Base-by-base conservation (phyloP, 2,329 filamentous ascomycete species). In the Chaetomiaceae sp. region DNA sequence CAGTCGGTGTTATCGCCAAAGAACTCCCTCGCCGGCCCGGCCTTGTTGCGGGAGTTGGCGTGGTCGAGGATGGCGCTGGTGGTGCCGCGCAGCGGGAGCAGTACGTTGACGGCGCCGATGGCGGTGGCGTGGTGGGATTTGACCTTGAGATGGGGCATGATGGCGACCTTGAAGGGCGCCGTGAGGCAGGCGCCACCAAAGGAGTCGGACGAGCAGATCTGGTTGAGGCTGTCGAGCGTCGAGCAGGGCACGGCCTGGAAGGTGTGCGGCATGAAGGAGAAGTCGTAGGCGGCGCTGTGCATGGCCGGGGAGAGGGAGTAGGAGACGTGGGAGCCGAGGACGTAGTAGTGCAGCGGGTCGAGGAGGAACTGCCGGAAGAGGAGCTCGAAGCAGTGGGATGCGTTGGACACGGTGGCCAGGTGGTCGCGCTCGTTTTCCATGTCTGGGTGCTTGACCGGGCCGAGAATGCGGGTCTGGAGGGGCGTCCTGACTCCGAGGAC, bases 281-380 rank as follows among this genome's bases (percentile, higher is more conserved):
- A 77, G 46, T 77, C 73, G 64, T 85, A 89, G 10, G 85, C 86
- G 10, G 84, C 80, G 54, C 80, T 82, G 64, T 89, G 84, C 82
- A 89, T 89, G 9, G 82, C 81, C 0, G 86, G 86, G 0, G 85
- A 87, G 44, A 88, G 74, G 55, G 83, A 88, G 69, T 86, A 87
- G 41, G 79, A 81, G 18, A 86, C 79, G 57, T 82, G 83, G 25
- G 79, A 82, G 16, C 86, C 86, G 38, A 88, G 77, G 53, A 87
- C 81, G 61, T 84, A 86, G 63, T 86, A 87, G 38, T 82, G 77
- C 62, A 89, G 79, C 0, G 84, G 78, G 43, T 87, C 81, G 33
- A 86, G 73, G 0, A 79, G 73, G 50, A 82, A 84, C 9, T 77
- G 77, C 18, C 77, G 74, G 63, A 85, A 89, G 4, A 86, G 74